These are phyloP conservation scores for Diaporthe ampelina DNA, from an alignment of 2,329 filamentous ascomycete species.

Conservation along the genomic window DNA sequence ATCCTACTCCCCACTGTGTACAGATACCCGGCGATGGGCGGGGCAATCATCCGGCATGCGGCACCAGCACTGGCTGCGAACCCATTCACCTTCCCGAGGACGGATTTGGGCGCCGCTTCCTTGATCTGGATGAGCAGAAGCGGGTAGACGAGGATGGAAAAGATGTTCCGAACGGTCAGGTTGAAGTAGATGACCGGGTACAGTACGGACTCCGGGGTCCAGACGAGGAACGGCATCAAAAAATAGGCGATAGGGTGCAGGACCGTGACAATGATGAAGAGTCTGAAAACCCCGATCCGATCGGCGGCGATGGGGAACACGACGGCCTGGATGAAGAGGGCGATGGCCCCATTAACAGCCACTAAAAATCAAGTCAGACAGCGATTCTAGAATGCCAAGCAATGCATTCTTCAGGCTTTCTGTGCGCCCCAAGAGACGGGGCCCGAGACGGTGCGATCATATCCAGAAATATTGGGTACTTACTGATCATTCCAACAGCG, in stretches of 20 bases:
- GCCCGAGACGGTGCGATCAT: not conserved
- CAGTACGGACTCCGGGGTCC: slow-evolving; percentile 65
- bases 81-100: slow-evolving; percentile 76
- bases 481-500: slow-evolving; percentile 62
- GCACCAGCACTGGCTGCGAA: slow-evolving; percentile 76
- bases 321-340: slow-evolving; percentile 70
- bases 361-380: slow-evolving; percentile 53
- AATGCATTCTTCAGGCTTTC: not conserved
- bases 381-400: not conserved
- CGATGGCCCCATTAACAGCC: slow-evolving; percentile 62
- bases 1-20: slow-evolving; percentile 72
- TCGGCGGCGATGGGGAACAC: slow-evolving; percentile 73
- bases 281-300: slow-evolving; percentile 69
- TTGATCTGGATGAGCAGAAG: slow-evolving; percentile 77
- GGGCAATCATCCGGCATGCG: slow-evolving; percentile 76
- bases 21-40: slow-evolving; percentile 73
- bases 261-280: slow-evolving; percentile 70
- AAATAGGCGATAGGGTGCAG: slow-evolving; percentile 74
- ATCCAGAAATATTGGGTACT: not conserved
- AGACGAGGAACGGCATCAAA: slow-evolving; percentile 70
- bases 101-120: slow-evolving; percentile 71
- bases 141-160: slow-evolving; percentile 76
- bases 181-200: slow-evolving; percentile 71
- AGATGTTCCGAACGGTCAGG: slow-evolving; percentile 70
- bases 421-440: not conserved